These are phyloP conservation scores for Fraxinus americana DNA, from an alignment of 257 asterid genomes.

Conservation along the genomic window DNA sequence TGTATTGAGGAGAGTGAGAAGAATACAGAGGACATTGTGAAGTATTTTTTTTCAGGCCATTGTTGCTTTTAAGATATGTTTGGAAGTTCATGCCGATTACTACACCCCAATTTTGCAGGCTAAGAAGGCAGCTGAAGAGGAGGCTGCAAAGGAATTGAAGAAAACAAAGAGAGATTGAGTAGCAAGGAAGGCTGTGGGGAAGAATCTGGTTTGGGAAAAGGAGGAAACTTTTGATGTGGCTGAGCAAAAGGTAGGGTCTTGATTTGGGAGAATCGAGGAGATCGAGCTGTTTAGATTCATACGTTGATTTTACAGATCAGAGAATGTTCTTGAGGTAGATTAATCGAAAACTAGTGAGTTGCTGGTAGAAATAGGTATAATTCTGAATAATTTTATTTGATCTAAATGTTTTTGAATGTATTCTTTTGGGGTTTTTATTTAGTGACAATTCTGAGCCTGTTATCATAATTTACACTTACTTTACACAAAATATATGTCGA, in stretches of 20 bases:
- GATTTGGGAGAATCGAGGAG: constrained; percentile 10
- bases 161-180: constrained; percentile 32
- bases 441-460: background rate
- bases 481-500: background rate
- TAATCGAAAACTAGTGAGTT: constrained; percentile 17
- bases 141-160: constrained; percentile 50
- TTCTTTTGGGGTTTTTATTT: background rate
- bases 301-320: constrained; percentile 15
- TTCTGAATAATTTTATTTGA: constrained; percentile 35
- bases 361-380: constrained; percentile 22
- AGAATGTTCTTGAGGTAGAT: constrained; percentile 30
- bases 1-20: constrained; percentile 73
- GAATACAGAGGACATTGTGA: constrained; percentile 59
- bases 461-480: too few relatives aligned
- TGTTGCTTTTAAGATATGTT: constrained; percentile 59
- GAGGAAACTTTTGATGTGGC: constrained; percentile 29
- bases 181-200: constrained; percentile 14
- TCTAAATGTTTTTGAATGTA: background rate
- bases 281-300: background rate
- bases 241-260: constrained; percentile 31
- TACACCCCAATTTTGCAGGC: constrained; percentile 71
- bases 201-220: constrained; percentile 10
- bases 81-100: constrained; percentile 75
- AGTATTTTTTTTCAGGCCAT: constrained; percentile 58
- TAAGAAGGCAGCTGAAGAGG: constrained; percentile 65